Conservation (phyloP, 2,329 filamentous ascomycete genomes). For the Xylaria sp. region DNA sequence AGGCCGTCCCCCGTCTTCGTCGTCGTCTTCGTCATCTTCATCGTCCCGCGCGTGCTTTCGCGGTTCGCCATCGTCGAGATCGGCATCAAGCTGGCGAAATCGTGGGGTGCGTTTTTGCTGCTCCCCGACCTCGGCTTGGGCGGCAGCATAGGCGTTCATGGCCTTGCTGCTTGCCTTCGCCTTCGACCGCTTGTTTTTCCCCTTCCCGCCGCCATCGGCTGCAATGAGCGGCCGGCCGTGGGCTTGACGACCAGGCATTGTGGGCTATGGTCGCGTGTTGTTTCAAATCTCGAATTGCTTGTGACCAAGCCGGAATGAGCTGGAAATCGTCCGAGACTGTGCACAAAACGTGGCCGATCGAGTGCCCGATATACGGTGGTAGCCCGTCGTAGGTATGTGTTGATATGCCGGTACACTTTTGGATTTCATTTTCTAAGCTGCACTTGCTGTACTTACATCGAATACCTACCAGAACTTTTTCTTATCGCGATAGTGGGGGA, state of each 20-base stretch:
- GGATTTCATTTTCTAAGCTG: too few relatives aligned
- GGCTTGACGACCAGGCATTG: slow-evolving; percentile 64
- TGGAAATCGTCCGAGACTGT: background rate
- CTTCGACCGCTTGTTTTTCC: slow-evolving; percentile 50
- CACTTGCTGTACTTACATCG: too few relatives aligned
- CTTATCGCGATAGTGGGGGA: slow-evolving; percentile 33
- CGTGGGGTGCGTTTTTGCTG: slow-evolving; percentile 55
- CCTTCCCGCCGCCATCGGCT: slow-evolving; percentile 37
- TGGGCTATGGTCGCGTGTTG: slow-evolving; percentile 27
- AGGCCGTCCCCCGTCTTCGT: slow-evolving; percentile 63
- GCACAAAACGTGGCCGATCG: background rate
- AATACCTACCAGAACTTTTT: slow-evolving; percentile 31
- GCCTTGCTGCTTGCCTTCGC: slow-evolving; percentile 56
- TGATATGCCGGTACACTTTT: background rate
- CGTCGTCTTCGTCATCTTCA: slow-evolving; percentile 60
- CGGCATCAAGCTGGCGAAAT: slow-evolving; percentile 57
- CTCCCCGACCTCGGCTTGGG: slow-evolving; percentile 57
- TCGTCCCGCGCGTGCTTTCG: slow-evolving; percentile 52
- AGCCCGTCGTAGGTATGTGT: background rate
- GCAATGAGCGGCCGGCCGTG: slow-evolving; percentile 59
- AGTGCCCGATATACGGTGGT: too few relatives aligned
- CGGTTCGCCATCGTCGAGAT: slow-evolving; percentile 35
- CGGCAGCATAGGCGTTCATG: slow-evolving; percentile 63
- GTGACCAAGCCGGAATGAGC: background rate
- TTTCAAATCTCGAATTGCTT: background rate